Conservation (phyloP, 2,329 filamentous ascomycete species). For the Thermothelomyces thermophilus region DNA sequence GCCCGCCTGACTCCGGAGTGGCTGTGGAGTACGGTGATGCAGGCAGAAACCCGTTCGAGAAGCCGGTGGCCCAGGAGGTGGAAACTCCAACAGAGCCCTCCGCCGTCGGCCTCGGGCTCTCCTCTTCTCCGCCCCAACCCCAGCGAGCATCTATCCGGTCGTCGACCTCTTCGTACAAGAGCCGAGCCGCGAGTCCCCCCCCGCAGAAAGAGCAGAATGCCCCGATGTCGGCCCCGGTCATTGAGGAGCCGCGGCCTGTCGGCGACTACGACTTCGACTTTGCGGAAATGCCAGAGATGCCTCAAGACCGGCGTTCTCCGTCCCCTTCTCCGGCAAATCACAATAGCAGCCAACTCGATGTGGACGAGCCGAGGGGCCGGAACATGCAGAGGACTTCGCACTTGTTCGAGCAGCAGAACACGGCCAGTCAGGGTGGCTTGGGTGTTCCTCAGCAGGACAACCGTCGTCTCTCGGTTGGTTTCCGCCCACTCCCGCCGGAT, state of each 20-base stretch:
- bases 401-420: conserved; percentile 28
- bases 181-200: conserved; percentile 9
- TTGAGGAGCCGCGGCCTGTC: conserved; percentile 29
- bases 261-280: conserved; percentile 30
- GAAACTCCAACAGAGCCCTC: conserved; percentile 13
- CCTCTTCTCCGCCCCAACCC: conserved; percentile 12
- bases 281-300: conserved; percentile 17
- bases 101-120: conserved; percentile 19
- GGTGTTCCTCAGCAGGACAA: conserved; percentile 49
- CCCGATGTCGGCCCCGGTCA: conserved; percentile 23
- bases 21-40: conserved; percentile 16
- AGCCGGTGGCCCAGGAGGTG: conserved; percentile 18
- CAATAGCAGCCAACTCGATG: conserved; percentile 22
- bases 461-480: conserved; percentile 59
- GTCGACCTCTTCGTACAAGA: conserved; percentile 16
- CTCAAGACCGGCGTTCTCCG: conserved; percentile 12
- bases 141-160: conserved; percentile 17
- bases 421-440: conserved; percentile 33
- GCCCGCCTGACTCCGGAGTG: conserved; percentile 20
- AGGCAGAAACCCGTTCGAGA: conserved; percentile 17
- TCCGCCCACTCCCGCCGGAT: conserved; percentile 82
- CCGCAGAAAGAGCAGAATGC: conserved; percentile 8
- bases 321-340: conserved; percentile 16
- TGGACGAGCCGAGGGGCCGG: conserved; percentile 33
- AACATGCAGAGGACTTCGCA: conserved; percentile 29